A percentile compares a stretch with the other conserved stretches of the same genome.
phyloP scores from a whole-genome alignment of 805 yeast species.

The Ogataea glucozyma region DNA sequence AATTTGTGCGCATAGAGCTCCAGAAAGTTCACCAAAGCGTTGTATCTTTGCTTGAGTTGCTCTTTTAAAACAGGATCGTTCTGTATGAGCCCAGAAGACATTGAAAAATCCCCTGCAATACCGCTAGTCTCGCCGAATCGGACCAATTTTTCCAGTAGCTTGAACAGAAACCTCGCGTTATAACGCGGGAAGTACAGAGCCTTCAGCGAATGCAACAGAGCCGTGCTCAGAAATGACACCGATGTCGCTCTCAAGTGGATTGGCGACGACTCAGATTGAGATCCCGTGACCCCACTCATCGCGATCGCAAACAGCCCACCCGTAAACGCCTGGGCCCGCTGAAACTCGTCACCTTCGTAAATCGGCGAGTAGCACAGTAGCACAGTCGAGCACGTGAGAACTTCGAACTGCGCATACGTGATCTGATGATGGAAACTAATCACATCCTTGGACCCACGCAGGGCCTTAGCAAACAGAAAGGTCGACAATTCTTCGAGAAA shows the following conservation, averaged over 20 bases:
- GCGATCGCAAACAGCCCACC: conserved; percentile 25
- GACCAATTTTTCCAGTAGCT: conserved; percentile 13
- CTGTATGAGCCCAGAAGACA: no score
- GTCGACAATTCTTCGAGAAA: conserved; percentile 9
- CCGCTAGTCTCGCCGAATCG: conserved; percentile 4
- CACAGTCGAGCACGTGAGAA: conserved; percentile 14
- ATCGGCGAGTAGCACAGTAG: conserved; percentile 13
- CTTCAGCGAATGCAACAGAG: conserved; percentile 19
- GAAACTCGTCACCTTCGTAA: conserved; percentile 15
- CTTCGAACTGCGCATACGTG: conserved; percentile 18
- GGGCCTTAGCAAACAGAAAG: conserved; percentile 6
- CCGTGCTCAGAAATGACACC: conserved; percentile 14
- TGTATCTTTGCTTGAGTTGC: background rate
- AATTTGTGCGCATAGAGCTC: background rate
- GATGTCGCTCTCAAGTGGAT: conserved; percentile 9
- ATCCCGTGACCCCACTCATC: conserved; percentile 11
- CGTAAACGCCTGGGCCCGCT: conserved; percentile 13
- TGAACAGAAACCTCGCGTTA: conserved; percentile 17
- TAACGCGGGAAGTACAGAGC: conserved; percentile 21
- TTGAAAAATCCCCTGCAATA: no score
- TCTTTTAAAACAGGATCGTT: no score
- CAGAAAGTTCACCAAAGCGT: background rate
- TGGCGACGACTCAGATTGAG: conserved; percentile 2
- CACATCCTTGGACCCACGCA: conserved; percentile 10
- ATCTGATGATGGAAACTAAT: conserved; percentile 11